phyloP scores from a whole-genome alignment of 2,329 filamentous ascomycete species.

The Whalleya microplaca region DNA sequence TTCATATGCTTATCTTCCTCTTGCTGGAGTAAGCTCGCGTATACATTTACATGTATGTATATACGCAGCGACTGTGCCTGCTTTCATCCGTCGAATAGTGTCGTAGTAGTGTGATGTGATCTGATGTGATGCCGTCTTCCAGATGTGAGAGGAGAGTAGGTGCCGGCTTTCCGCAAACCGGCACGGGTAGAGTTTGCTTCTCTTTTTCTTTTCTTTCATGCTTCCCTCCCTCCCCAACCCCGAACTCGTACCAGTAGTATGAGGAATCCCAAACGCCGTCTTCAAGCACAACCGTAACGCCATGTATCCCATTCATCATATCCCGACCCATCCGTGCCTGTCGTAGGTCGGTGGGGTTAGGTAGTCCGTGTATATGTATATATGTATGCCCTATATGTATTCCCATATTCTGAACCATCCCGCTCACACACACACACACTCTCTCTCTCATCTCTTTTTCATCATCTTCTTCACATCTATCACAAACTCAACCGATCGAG shows the following conservation, averaged over 20 bases:
- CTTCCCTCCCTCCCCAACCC: not conserved
- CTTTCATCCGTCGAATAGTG: not conserved
- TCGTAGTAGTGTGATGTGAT: slow-evolving; percentile 5
- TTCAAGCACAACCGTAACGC: not conserved
- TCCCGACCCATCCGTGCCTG: not conserved
- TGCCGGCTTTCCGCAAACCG: too few species aligned
- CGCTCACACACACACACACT: too few species aligned
- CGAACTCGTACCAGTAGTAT: not conserved
- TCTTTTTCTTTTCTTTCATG: slow-evolving; percentile 5
- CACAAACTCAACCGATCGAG: slow-evolving; percentile 76
- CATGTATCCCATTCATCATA: not conserved
- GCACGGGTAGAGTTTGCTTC: slow-evolving; percentile 6
- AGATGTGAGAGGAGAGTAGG: too few species aligned
- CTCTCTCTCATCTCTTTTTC: too few species aligned
- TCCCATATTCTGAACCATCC: too few species aligned
- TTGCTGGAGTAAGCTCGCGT: not conserved
- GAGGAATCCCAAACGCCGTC: not conserved
- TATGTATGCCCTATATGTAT: not conserved
- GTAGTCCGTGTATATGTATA: not conserved
- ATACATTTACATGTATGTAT: not conserved
- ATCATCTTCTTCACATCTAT: too few species aligned
- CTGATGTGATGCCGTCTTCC: slow-evolving; percentile 12
- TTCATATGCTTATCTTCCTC: not conserved
- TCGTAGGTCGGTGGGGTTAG: not conserved
- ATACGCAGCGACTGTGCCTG: slow-evolving; percentile 13